Base-by-base conservation (phyloP, 345 rosid genomes). In the Dipteronia sinensis region DNA sequence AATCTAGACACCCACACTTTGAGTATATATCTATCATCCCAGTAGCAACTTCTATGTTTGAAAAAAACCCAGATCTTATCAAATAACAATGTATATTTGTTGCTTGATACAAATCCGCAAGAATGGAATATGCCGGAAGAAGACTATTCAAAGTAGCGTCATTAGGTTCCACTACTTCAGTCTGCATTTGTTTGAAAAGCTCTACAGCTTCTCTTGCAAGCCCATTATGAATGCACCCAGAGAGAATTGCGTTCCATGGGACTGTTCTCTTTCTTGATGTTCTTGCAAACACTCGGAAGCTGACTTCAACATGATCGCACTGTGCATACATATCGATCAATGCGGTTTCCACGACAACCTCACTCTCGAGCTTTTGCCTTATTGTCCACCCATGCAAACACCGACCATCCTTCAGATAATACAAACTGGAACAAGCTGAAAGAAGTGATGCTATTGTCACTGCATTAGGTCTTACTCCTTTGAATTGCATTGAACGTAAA, bases 251-350 rank as follows among this genome's bases (percentile, higher is more conserved):
- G 79, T 90, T 92, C 92, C 98, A 92, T 49, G 89, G 92, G 0
- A 78, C 91, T 0, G 93, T 85, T 78, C 79, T 87, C 80, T 76
- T 81, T 84, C 81, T 85, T 1, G 89, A 87, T 77, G 86, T 83
- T 85, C 79, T 84, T 0, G 69, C 76, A 76, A 94, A 87, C 61
- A 92, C 90, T 80, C 38, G 79, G 34, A 88, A 90, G 77, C 93
- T 88, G 58, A 85, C 86, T 61, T 87, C 85, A 74, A 89, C 13
- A 0, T 76, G 86, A 58, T 84, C 79, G 82, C 96, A 91, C 80
- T 88, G 93, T 79, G 98, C 93, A 83, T 92, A 94, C 93, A 92
- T 91, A 81, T 90, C 92, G 71, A 92, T 91, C 83, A 94, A 82
- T 80, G 96, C 90, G 49, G 98, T 94, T 77, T 92, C 93, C 9